Conservation (phyloP, 257 asterid genomes). For the Scutellaria barbata region DNA sequence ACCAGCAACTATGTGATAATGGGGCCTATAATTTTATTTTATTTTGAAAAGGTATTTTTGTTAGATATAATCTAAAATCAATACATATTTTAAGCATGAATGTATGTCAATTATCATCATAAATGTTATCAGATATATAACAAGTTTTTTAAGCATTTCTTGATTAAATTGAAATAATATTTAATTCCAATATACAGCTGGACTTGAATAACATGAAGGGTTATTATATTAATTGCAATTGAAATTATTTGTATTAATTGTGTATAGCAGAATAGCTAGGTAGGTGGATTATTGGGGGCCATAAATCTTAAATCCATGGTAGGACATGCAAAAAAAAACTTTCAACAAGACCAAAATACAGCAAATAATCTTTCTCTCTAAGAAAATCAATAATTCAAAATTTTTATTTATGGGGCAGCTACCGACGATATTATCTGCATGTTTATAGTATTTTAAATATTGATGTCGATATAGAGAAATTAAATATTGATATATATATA, state of each 20-base stretch:
- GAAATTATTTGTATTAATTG: neutral
- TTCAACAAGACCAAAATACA: neutral
- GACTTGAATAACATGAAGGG: neutral
- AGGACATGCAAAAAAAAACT: neutral
- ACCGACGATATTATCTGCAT: conserved; percentile 31
- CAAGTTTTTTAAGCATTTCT: too few relatives aligned
- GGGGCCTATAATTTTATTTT: too few relatives aligned
- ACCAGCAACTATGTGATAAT: neutral
- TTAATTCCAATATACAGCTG: neutral
- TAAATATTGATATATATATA: too few relatives aligned
- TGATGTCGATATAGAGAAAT: too few relatives aligned
- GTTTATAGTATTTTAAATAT: neutral
- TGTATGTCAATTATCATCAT: neutral
- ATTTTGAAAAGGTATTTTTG: too few relatives aligned
- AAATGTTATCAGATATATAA: neutral
- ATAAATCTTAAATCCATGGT: conserved; percentile 26
- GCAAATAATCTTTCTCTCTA: neutral
- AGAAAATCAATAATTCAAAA: conserved; percentile 11
- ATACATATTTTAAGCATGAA: neutral
- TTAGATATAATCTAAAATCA: neutral
- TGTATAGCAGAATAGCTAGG: conserved; percentile 28
- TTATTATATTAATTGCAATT: neutral
- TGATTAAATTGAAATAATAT: too few relatives aligned
- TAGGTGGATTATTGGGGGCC: conserved; percentile 32
- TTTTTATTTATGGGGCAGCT: neutral